These are phyloP conservation scores for Fusarium stilboides DNA, from an alignment of 2,329 filamentous ascomycete species.

Conservation along the genomic window DNA sequence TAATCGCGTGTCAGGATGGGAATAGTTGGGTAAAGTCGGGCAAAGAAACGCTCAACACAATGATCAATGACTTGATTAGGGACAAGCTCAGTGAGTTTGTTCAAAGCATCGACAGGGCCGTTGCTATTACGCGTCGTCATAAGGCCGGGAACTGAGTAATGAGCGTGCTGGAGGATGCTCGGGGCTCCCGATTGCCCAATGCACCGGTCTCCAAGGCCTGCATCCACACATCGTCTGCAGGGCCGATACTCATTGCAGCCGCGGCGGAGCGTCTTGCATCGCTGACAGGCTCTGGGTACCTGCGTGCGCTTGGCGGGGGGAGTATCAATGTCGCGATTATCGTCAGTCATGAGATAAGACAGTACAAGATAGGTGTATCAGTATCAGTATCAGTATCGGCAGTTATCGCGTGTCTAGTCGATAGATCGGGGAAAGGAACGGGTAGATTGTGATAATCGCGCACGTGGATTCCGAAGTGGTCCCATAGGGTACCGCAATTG, in stretches of 20 bases:
- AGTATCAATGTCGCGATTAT: conserved; percentile 11
- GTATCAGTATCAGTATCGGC: neutral
- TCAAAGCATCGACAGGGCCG: conserved; percentile 24
- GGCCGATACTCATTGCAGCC: conserved; percentile 63
- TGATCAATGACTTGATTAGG: conserved; percentile 55
- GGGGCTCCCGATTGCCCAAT: conserved; percentile 38
- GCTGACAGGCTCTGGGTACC: conserved; percentile 60
- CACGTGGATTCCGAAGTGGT: conserved; percentile 20
- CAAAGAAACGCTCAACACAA: conserved; percentile 59
- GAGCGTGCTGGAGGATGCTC: conserved; percentile 21
- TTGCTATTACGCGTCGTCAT: neutral
- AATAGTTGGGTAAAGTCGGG: conserved; percentile 59
- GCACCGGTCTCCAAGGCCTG: conserved; percentile 60
- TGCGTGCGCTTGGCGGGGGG: conserved; percentile 56
- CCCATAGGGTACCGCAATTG: neutral
- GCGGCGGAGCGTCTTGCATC: conserved; percentile 61
- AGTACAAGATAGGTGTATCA: neutral
- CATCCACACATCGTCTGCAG: conserved; percentile 60
- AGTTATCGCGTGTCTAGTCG: too few relatives aligned
- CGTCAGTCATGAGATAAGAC: conserved; percentile 27
- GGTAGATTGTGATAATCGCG: conserved; percentile 34
- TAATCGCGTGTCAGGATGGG: conserved; percentile 60
- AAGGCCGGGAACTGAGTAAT: conserved; percentile 1
- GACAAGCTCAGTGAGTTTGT: conserved; percentile 54
- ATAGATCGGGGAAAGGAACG: neutral